Evolutionary conservation across 768 basidiomycete species (phyloP).

Genomic region (Trametes villosa): DNA sequence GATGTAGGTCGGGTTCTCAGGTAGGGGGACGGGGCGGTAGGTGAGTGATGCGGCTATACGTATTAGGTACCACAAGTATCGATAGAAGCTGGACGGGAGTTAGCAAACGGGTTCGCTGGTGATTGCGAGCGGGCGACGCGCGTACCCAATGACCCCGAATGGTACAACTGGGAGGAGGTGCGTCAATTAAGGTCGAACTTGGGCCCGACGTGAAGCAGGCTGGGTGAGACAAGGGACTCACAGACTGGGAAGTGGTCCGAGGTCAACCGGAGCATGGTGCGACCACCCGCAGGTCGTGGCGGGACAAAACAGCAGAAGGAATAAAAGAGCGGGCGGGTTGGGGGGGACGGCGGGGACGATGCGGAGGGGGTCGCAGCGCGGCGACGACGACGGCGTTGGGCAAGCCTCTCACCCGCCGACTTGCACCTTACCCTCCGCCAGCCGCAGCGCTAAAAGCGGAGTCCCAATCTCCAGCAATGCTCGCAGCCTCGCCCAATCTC

Average conservation of each 20-base stretch:
- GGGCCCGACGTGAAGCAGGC: constrained; percentile 1
- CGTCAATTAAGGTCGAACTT: constrained; percentile 8
- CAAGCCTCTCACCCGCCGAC: constrained; percentile 16
- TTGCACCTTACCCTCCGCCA: not conserved
- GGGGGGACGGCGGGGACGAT: constrained; percentile 16
- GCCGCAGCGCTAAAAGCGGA: constrained; percentile 17
- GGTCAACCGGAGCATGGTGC: constrained; percentile 82
- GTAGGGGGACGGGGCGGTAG: constrained; percentile 88
- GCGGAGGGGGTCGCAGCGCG: constrained; percentile 21
- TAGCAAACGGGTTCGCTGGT: not conserved
- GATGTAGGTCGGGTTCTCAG: constrained; percentile 88
- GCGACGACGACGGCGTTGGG: constrained; percentile 24
- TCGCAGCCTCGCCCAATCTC: not conserved
- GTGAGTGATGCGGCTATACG: constrained; percentile 77
- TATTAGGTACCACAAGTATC: constrained; percentile 92
- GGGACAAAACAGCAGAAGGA: constrained; percentile 21
- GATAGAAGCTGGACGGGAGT: constrained; percentile 70
- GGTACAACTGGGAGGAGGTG: constrained; percentile 67
- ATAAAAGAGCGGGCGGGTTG: constrained; percentile 24
- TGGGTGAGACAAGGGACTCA: constrained; percentile 47
- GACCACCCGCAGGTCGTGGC: constrained; percentile 19
- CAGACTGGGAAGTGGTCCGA: constrained; percentile 91
- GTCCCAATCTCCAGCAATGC: constrained; percentile 10
- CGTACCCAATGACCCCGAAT: constrained; percentile 86
- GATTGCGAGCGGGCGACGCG: not conserved